phyloP scores from a whole-genome alignment of 2,329 filamentous ascomycete genomes.

The Cladosporium sp. region DNA sequence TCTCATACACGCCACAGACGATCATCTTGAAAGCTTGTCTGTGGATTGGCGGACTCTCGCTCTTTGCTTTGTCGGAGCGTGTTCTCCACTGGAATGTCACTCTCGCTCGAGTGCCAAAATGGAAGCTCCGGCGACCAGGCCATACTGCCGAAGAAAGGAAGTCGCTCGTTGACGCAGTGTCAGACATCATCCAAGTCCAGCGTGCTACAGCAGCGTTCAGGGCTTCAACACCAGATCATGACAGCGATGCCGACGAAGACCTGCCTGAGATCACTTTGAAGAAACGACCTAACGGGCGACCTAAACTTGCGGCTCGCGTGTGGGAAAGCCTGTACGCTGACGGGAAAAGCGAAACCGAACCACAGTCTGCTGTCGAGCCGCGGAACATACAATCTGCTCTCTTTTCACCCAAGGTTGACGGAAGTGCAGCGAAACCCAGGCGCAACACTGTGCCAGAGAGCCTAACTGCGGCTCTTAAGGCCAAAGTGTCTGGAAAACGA shows the following conservation, averaged over 20 bases:
- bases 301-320: slow-evolving; percentile 23
- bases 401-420: slow-evolving; percentile 15
- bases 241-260: slow-evolving; percentile 53
- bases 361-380: slow-evolving; percentile 29
- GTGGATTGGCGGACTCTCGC: slow-evolving; percentile 66
- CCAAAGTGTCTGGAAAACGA: slow-evolving; percentile 14
- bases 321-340: slow-evolving; percentile 13
- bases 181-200: slow-evolving; percentile 39
- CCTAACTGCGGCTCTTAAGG: neutral
- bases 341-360: slow-evolving; percentile 21
- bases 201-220: slow-evolving; percentile 31
- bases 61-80: slow-evolving; percentile 71
- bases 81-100: slow-evolving; percentile 81
- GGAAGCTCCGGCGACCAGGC: slow-evolving; percentile 72
- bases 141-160: slow-evolving; percentile 45
- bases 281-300: slow-evolving; percentile 22
- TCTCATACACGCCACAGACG: slow-evolving; percentile 64
- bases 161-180: slow-evolving; percentile 45
- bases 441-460: slow-evolving; percentile 26
- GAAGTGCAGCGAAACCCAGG: slow-evolving; percentile 19
- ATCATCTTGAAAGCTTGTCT: slow-evolving; percentile 46
- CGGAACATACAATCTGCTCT: slow-evolving; percentile 15
- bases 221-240: slow-evolving; percentile 23
- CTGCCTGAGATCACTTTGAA: slow-evolving; percentile 14
- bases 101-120: slow-evolving; percentile 83